These are phyloP conservation scores for Cudoniella acicularis DNA, from an alignment of 495 filamentous ascomycete genomes.

Conservation along the genomic window DNA sequence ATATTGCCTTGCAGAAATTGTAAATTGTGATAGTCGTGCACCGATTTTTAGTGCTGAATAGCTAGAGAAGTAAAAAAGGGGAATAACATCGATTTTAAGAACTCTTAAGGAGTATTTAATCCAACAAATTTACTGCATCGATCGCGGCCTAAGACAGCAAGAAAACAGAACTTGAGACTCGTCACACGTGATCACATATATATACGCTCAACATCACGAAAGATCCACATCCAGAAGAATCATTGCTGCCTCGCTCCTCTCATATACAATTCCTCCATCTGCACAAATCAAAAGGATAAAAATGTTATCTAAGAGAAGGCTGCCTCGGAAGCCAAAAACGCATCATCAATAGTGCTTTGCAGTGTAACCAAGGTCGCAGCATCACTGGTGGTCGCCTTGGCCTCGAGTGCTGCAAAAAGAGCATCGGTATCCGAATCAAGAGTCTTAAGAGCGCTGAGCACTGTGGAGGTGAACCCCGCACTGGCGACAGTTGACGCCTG, in stretches of 20 bases:
- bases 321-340: neutral
- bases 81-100: no score
- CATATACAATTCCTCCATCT: neutral
- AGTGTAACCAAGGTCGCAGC: neutral
- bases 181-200: no score
- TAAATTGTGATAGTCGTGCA: no score
- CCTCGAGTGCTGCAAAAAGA: slow-evolving; percentile 5
- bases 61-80: no score
- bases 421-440: neutral
- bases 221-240: no score
- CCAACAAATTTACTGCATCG: no score
- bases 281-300: neutral
- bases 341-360: neutral
- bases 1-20: no score
- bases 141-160: no score
- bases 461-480: neutral
- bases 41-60: no score
- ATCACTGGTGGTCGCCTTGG: neutral
- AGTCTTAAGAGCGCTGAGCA: neutral
- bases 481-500: slow-evolving; percentile 4
- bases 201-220: no score
- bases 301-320: neutral
- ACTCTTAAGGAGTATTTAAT: no score
- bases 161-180: no score
- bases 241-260: neutral